A percentile compares a stretch with the other conserved stretches of the same genome.
Conservation (phyloP, 495 filamentous ascomycete genomes). For the Aspergillus biplanus region DNA sequence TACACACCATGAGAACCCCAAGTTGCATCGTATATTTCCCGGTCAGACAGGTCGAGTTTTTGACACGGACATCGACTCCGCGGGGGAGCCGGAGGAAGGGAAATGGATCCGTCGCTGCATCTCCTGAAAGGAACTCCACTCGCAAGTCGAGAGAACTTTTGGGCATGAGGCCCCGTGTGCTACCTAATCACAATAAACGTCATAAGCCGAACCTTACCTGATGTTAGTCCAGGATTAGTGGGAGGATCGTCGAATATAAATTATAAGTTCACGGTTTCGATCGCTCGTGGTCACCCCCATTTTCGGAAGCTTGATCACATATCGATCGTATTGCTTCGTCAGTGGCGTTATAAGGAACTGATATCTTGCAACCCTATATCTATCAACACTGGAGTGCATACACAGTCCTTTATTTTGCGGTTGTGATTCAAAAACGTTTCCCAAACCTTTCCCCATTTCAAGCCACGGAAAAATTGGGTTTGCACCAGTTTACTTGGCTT, state of each 20-base stretch:
- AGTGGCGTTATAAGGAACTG: background rate
- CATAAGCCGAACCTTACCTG: slow-evolving; percentile 1
- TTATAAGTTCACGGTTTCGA: background rate
- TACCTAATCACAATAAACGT: background rate
- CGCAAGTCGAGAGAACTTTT: background rate
- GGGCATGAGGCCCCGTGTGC: background rate
- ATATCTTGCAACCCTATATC: background rate
- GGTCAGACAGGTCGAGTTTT: background rate
- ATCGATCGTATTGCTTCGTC: background rate
- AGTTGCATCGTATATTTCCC: no score
- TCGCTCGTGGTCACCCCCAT: background rate
- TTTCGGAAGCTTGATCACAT: slow-evolving; percentile 1
- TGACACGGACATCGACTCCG: background rate
- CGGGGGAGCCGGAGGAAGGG: background rate
- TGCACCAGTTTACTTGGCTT: background rate
- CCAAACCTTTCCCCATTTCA: no score
- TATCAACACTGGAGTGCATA: no score
- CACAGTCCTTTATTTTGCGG: no score
- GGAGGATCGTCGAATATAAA: background rate
- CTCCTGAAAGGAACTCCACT: background rate
- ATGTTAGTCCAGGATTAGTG: background rate
- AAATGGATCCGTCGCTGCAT: no score
- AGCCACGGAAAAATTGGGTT: background rate
- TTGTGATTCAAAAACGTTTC: no score
- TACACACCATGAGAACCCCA: background rate